Conservation (phyloP, 192 early-diverging fungal genomes). For the Coemansia erecta region DNA sequence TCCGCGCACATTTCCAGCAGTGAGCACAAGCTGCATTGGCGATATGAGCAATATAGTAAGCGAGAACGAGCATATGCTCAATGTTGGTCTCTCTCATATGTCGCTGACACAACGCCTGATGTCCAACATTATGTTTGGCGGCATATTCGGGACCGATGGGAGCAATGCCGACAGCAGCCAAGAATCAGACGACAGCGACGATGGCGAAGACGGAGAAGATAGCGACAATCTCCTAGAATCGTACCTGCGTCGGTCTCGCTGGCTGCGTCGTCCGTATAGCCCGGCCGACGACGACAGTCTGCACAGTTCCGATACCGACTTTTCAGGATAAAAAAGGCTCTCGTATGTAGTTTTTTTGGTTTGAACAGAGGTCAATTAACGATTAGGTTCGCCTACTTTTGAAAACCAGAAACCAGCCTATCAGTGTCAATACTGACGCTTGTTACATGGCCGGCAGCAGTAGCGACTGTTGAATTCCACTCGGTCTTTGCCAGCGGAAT, state of each 20-base stretch:
- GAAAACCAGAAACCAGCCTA: conserved; percentile 10
- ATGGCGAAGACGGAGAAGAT: background rate
- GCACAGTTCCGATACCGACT: too few relatives aligned
- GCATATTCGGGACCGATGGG: conserved; percentile 2
- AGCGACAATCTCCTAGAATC: background rate
- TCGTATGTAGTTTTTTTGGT: background rate
- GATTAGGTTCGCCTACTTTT: background rate
- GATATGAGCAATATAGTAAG: conserved; percentile 5
- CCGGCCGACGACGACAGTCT: too few relatives aligned
- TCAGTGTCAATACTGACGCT: conserved; percentile 23
- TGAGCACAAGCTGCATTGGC: conserved; percentile 13
- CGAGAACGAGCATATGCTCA: conserved; percentile 32
- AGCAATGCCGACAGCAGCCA: conserved; percentile 6
- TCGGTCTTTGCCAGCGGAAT: conserved; percentile 41
- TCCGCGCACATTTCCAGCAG: conserved; percentile 22
- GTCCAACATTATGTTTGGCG: conserved; percentile 19
- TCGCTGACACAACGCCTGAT: conserved; percentile 30
- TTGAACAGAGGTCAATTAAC: background rate
- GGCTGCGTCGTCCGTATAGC: background rate
- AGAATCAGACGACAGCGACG: conserved; percentile 2
- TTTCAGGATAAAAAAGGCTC: too few relatives aligned
- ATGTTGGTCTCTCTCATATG: conserved; percentile 13
- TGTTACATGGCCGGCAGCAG: conserved; percentile 10
- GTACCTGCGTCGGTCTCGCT: background rate
- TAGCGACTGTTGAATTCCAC: conserved; percentile 30